Evolutionary conservation across 257 asterid genomes (phyloP), one percentile per base, ranked within the genome.

Genomic region (Haberlea rhodopensis): DNA sequence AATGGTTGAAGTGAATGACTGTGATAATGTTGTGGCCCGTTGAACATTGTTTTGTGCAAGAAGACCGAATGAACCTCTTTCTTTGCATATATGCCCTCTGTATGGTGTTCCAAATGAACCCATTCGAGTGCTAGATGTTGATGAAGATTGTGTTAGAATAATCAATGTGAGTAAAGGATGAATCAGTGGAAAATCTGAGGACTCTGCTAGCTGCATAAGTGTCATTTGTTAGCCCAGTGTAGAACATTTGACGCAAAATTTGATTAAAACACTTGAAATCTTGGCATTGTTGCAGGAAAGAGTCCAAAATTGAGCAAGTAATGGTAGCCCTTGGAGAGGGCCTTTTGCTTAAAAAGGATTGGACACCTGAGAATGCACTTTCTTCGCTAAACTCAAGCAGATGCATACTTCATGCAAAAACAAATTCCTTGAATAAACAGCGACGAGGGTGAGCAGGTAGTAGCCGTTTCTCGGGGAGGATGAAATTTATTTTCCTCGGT

Each of bases 201-300:
- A 91, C 68, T 78, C 88, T 81, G 79, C 96, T 86, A 8, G 97
- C 95, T 8, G 95, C 95, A 56, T 76, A 82, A 16, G 94, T 79
- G 78, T 91, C 96, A 69, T 71, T 79, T 71, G 88, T 62, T 28
- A 86, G 72, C 20, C 91, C 90, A 70, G 95, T 82, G 67, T 70
- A 67, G 76, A 83, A 73, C 65, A 61, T 76, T 69, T 79, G 94
- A 15, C 82, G 75, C 20, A 91, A 57, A 76, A 86, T 74, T 62
- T 86, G 88, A 37, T 76, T 71, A 51, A 88, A 86, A 63, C 71
- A 68, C 27, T 72, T 83, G 69, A 67, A 59, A 74, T 61, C 79
- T 65, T 60, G 71, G 78, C 96, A 91, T 65, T 76, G 76, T 52
- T 46, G 40, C 68, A 88, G 66, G 65, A 79, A 72, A 51, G 73